phyloP scores from a whole-genome alignment of 129 eudicot genomes.

The Saposhnikovia divaricata region DNA sequence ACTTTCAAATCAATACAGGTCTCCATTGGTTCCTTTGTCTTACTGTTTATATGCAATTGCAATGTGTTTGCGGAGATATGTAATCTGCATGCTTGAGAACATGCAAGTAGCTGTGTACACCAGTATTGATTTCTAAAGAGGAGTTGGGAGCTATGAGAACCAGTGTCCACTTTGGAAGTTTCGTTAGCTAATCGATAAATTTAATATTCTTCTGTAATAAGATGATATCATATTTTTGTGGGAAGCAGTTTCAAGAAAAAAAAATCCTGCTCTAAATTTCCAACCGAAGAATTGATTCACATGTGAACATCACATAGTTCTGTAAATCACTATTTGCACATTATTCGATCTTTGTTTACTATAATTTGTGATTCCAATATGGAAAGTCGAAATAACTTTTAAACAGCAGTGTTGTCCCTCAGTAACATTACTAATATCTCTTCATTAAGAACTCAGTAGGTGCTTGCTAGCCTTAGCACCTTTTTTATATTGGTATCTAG shows the following conservation, averaged over 20 bases:
- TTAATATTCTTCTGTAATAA: neutral
- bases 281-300: neutral
- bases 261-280: neutral
- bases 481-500: too few species aligned
- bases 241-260: neutral
- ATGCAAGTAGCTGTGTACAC: too few species aligned
- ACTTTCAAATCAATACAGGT: too few species aligned
- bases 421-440: neutral
- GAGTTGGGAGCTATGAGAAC: neutral
- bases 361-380: neutral
- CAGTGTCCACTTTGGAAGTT: neutral
- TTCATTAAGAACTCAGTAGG: neutral
- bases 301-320: neutral
- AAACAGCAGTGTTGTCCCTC: neutral
- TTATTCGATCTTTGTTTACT: neutral
- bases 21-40: too few species aligned
- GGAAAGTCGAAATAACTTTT: neutral
- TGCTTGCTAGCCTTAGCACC: neutral
- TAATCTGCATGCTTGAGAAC: too few species aligned
- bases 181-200: neutral
- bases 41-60: too few species aligned
- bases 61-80: too few species aligned
- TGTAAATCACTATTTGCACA: neutral
- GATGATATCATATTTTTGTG: neutral
- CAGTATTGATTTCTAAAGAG: too few species aligned